Evolutionary conservation across 2,329 filamentous ascomycete genomes (phyloP).

Genomic region (Diatrype stigma): DNA sequence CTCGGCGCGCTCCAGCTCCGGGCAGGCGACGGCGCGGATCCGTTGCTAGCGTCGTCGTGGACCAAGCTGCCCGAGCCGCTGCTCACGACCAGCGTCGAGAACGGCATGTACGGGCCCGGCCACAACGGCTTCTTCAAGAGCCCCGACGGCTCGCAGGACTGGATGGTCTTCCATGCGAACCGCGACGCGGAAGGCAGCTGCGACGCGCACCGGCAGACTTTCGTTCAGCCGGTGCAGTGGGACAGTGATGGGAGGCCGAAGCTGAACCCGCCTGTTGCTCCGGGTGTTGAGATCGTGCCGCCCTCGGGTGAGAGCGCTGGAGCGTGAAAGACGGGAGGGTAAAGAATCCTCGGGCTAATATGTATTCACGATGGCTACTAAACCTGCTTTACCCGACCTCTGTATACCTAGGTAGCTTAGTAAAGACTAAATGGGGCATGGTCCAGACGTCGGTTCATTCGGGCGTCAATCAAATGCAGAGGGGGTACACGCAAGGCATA

Average conservation of each 20-base stretch:
- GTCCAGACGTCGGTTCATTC: too few relatives aligned
- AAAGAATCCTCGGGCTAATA: too few relatives aligned
- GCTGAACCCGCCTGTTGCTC: constrained; percentile 1
- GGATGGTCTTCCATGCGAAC: constrained; percentile 16
- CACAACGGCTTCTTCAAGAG: constrained; percentile 19
- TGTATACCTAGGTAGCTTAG: too few relatives aligned
- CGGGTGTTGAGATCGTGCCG: background rate
- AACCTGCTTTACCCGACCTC: too few relatives aligned
- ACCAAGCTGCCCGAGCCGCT: constrained; percentile 10
- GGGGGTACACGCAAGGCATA: too few relatives aligned
- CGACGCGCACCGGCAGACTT: constrained; percentile 7
- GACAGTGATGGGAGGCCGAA: constrained; percentile 4
- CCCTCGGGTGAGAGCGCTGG: background rate
- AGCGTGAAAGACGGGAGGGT: too few relatives aligned
- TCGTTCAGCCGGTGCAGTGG: constrained; percentile 12
- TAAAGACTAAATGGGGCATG: too few relatives aligned
- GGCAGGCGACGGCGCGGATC: constrained; percentile 4
- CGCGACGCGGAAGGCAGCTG: constrained; percentile 5
- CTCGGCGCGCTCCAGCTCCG: constrained; percentile 10
- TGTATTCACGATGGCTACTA: too few relatives aligned
- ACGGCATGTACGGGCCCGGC: constrained; percentile 13
- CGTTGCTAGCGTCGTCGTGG: constrained; percentile 9
- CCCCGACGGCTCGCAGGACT: constrained; percentile 15
- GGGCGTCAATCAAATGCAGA: too few relatives aligned
- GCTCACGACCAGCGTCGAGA: constrained; percentile 5